Base-by-base conservation (phyloP, 2,329 filamentous ascomycete genomes). In the Cercospora zeae-maydis region DNA sequence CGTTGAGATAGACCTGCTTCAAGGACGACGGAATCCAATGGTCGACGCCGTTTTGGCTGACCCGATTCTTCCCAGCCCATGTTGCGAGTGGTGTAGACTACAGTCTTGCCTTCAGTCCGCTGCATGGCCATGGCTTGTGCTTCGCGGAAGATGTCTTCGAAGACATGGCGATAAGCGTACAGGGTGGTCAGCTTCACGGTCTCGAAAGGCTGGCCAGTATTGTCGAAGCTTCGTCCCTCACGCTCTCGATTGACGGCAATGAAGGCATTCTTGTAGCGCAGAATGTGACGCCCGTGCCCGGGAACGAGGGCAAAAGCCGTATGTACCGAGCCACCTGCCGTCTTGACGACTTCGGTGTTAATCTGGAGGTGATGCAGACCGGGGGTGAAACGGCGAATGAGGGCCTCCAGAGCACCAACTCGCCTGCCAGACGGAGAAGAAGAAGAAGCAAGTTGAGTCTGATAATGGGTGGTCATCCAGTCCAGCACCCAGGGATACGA, bases 401-500 rank as follows among this genome's bases (percentile, higher is more conserved):
- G 66, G 19, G 78, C 80, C 56, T 85, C 80, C 64, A 86, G 67
- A 0, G 83, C 71, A 36, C 81, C 76, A 11, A 70, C 64, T 67
- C 71, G 74, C 73, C 67, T 67, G 42, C 62, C 57, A 9, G 59
- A 36, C 31, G 54, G 61, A 3, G 68, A 63, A 72, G 47, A 69
- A 3, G 68, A 63, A 72, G 47, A 69, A 86, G 82, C 69, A 27
- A 74, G 72, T 57, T 76, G 74, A 16, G 67, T 66, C 59, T 74
- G 69, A 54, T 75, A 75, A 57, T 76, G 73, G 33, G 91, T 84
- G 6, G 92, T 93, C 75, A 99, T 90, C 93, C 95, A 99, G 67
- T 93, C 88, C 9, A 99, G 83, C 45, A 99, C 87, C 93, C 93
- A 98, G 42, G 88, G 88, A 75, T 98, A 99, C 1, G 93, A 93